A percentile compares a stretch with the other conserved stretches of the same genome.
Conservation (phyloP, 2,329 filamentous ascomycete species). For the Exserohilum turcica region DNA sequence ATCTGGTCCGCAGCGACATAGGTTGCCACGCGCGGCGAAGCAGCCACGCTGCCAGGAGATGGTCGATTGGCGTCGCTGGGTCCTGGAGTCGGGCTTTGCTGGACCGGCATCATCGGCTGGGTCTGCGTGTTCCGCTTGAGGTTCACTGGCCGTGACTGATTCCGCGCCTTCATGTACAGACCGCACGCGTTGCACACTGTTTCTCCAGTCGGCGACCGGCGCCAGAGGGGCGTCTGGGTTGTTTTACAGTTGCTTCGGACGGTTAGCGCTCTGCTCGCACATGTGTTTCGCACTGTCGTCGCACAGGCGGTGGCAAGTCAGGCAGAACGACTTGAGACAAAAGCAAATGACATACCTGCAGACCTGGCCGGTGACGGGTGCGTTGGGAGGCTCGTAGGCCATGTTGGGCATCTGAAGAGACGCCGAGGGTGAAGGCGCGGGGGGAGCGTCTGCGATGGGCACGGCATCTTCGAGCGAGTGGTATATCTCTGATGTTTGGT, state of each 20-base stretch:
- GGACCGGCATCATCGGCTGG: conserved; percentile 32
- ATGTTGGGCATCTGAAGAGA: conserved; percentile 24
- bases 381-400: conserved; percentile 31
- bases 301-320: conserved; percentile 2
- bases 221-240: conserved; percentile 91
- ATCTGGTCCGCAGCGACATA: conserved; percentile 79
- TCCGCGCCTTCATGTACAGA: conserved; percentile 90
- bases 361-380: conserved; percentile 64
- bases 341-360: conserved; percentile 66
- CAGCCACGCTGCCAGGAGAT: conserved; percentile 47
- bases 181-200: conserved; percentile 99
- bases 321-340: conserved; percentile 7
- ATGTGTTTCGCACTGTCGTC: conserved; percentile 8
- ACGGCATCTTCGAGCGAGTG: conserved; percentile 50
- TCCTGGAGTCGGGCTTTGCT: conserved; percentile 50
- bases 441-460: conserved; percentile 31
- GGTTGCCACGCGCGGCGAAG: conserved; percentile 60
- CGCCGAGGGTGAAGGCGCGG: conserved; percentile 29
- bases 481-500: conserved; percentile 42
- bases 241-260: conserved; percentile 84
- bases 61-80: conserved; percentile 48
- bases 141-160: conserved; percentile 87
- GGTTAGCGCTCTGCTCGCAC: conserved; percentile 21
- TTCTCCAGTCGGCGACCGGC: conserved; percentile 86
- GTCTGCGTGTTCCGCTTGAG: conserved; percentile 73